These are phyloP conservation scores for Pythium apleroticum DNA, from an alignment of 352 stramenopile species.

Conservation along the genomic window DNA sequence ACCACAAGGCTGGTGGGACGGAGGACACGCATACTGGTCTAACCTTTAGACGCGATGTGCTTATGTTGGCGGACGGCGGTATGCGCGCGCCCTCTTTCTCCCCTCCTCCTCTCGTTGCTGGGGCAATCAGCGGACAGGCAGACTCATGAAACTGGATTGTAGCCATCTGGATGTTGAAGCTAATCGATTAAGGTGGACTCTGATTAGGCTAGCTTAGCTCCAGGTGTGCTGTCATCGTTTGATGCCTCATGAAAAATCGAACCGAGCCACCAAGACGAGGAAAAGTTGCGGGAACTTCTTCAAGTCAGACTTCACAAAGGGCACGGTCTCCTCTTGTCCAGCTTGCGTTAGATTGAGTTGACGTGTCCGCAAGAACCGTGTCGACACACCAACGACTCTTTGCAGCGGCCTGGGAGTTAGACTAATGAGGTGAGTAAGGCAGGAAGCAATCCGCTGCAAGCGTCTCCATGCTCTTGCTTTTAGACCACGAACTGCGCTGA, in stretches of 20 bases:
- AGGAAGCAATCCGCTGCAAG: no score
- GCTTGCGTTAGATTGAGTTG: neutral
- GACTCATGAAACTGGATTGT: neutral
- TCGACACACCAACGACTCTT: no score
- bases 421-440: neutral
- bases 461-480: no score
- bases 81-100: neutral
- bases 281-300: neutral
- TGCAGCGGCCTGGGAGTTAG: no score
- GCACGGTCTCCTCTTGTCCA: neutral
- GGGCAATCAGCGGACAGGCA: neutral
- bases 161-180: constrained; percentile 1
- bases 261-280: neutral
- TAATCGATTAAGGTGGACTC: neutral
- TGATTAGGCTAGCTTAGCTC: neutral
- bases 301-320: neutral
- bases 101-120: neutral
- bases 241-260: neutral
- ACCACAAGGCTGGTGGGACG: neutral
- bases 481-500: neutral
- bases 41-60: neutral
- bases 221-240: neutral
- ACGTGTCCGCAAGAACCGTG: neutral
- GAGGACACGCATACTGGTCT: neutral
- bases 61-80: no score